These are phyloP conservation scores for Darksidea phi DNA, from an alignment of 495 filamentous ascomycete genomes.

Conservation along the genomic window DNA sequence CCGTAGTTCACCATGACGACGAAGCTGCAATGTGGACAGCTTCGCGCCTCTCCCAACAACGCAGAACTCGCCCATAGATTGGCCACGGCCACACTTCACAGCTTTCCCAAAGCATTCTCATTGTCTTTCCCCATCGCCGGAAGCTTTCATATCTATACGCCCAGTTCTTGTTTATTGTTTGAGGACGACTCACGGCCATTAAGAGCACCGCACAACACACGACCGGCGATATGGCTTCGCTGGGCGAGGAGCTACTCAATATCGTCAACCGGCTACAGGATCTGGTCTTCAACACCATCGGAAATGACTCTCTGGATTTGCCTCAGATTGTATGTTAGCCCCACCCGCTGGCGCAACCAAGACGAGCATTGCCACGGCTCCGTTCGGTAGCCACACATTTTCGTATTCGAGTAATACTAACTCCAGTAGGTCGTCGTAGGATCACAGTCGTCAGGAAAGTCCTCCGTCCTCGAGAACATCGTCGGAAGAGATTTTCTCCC, in stretches of 20 bases:
- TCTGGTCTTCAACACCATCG: constrained; percentile 98
- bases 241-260: constrained; percentile 88
- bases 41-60: neutral
- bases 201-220: constrained; percentile 12
- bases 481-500: constrained; percentile 97
- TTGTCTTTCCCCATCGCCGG: neutral
- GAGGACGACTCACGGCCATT: constrained; percentile 11
- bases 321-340: constrained; percentile 85
- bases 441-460: constrained; percentile 97
- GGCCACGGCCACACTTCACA: too few species aligned
- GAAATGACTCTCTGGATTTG: constrained; percentile 94
- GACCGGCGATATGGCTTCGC: constrained; percentile 55
- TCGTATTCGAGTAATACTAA: constrained; percentile 8
- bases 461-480: constrained; percentile 98
- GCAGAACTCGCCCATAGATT: too few species aligned
- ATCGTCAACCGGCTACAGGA: constrained; percentile 98
- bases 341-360: constrained; percentile 2
- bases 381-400: neutral
- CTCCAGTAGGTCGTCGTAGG: constrained; percentile 84
- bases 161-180: constrained; percentile 27
- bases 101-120: neutral
- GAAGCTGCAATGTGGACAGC: neutral
- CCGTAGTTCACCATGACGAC: neutral
- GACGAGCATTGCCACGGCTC: neutral
- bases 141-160: neutral